Evolutionary conservation across 306 rosid species (phyloP).

Genomic region (Cucurbita moschata): DNA sequence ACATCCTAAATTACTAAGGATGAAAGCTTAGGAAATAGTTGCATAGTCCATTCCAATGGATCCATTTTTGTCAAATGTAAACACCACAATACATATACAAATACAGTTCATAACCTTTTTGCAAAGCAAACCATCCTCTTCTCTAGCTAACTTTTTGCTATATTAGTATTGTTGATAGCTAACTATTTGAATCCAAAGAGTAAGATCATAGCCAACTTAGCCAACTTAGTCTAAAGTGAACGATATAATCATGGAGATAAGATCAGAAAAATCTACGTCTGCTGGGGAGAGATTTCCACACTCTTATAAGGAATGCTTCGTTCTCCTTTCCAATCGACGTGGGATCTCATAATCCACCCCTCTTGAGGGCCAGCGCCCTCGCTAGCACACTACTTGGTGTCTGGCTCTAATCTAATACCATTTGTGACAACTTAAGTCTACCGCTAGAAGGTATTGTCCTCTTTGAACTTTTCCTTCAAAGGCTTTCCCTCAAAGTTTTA

Average conservation of each 20-base stretch:
- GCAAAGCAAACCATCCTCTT: background rate
- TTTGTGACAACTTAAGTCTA: no score
- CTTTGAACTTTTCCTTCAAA: no score
- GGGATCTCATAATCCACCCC: no score
- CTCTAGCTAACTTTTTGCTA: background rate
- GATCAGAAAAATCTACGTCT: background rate
- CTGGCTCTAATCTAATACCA: no score
- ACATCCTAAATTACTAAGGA: slow-evolving; percentile 12
- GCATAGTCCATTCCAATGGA: background rate
- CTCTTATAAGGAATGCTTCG: no score
- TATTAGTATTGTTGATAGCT: background rate
- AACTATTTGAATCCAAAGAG: background rate
- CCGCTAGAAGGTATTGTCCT: no score
- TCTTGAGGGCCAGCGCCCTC: no score
- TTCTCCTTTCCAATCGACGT: no score
- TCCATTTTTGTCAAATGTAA: slow-evolving; percentile 1
- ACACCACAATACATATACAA: background rate
- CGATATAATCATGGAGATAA: background rate
- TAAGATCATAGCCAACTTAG: background rate
- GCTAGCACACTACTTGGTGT: no score
- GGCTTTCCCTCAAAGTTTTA: no score
- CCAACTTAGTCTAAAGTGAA: background rate
- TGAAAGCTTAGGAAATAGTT: background rate
- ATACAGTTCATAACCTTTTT: background rate
- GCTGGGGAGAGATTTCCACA: no score